Evolutionary conservation across 768 basidiomycete genomes (phyloP).

Genomic region (Russula lepida): DNA sequence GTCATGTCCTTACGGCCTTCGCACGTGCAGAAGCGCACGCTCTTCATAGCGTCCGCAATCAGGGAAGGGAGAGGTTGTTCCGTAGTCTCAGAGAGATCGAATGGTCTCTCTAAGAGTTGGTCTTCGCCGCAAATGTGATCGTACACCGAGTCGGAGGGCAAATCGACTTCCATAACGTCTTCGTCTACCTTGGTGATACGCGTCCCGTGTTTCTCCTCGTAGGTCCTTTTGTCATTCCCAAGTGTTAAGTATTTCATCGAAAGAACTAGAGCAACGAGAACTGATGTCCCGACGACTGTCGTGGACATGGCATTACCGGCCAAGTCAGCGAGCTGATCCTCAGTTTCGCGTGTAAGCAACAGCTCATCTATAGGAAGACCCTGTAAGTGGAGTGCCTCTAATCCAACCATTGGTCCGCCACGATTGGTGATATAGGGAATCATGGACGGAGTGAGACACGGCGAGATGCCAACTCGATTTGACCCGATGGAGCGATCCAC

Average conservation of each 20-base stretch:
- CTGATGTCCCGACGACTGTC: constrained; percentile 88
- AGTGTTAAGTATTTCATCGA: constrained; percentile 57
- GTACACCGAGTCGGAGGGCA: constrained; percentile 28
- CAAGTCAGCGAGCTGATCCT: constrained; percentile 88
- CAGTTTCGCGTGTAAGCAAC: constrained; percentile 83
- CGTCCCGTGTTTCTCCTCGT: constrained; percentile 52
- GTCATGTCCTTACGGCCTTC: constrained; percentile 82
- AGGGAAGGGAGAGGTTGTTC: constrained; percentile 43
- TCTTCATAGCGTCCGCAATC: constrained; percentile 55
- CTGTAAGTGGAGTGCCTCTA: constrained; percentile 90
- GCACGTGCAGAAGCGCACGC: constrained; percentile 78
- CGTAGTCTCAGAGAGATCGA: constrained; percentile 57
- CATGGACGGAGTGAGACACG: constrained; percentile 93
- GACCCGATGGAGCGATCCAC: constrained; percentile 87
- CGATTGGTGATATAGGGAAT: constrained; percentile 94
- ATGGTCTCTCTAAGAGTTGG: constrained; percentile 47
- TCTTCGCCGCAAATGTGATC: constrained; percentile 69
- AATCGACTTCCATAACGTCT: constrained; percentile 45
- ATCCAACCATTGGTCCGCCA: constrained; percentile 90
- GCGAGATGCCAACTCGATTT: constrained; percentile 74
- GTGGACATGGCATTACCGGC: constrained; percentile 98
- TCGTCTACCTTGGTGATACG: constrained; percentile 26
- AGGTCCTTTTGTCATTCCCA: constrained; percentile 57
- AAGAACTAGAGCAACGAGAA: constrained; percentile 70
- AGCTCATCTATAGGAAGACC: constrained; percentile 90